Base-by-base conservation (phyloP, 1,139 yeast genomes). In the Debaryomyces sp. region DNA sequence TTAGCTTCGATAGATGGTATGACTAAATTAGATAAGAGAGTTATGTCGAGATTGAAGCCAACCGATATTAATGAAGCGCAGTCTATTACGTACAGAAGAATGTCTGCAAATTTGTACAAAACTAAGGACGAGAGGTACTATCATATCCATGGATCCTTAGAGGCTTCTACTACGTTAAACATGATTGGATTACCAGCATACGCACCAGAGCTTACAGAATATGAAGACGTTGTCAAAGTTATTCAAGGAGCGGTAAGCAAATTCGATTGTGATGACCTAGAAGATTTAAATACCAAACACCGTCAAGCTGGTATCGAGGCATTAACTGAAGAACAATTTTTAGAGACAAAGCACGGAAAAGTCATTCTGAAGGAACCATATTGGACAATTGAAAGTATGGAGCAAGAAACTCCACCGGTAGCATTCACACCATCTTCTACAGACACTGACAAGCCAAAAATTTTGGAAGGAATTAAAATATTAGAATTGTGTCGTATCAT, bases 121-220 rank as follows among this genome's bases (percentile, higher is more conserved):
- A 67, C 73, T 9, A 68, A 66, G 45, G 72, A 67, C 45, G 52
- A 56, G 27, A 57, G 60, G 41, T 67, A 53, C 50, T 67, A 60
- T 47, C 72, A 67, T 46, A 63, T 67, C 30, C 72, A 67, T 49
- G 72, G 73, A 5, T 65, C 70, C 7, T 54, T 68, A 40, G 69
- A 68, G 38, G 68, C 71, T 2, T 50, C 63, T 4, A 58, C 64
- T 0, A 66, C 71, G 15, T 56, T 68, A 43, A 62, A 64, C 23
- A 64, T 67, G 71, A 63, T 67, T 46, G 72, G 71, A 2, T 55
- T 67, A 17, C 72, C 71, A 3, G 52, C 65, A 12, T 58, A 53
- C 46, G 51, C 57, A 27, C 58, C 57, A 5, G 55, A 62, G 5
- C 49, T 63, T 26, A 55, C 58, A 6, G 67, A 62, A 36, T 64